These are phyloP conservation scores for Stipa capillata DNA, from an alignment of 176 grass and related monocot species.

Conservation along the genomic window DNA sequence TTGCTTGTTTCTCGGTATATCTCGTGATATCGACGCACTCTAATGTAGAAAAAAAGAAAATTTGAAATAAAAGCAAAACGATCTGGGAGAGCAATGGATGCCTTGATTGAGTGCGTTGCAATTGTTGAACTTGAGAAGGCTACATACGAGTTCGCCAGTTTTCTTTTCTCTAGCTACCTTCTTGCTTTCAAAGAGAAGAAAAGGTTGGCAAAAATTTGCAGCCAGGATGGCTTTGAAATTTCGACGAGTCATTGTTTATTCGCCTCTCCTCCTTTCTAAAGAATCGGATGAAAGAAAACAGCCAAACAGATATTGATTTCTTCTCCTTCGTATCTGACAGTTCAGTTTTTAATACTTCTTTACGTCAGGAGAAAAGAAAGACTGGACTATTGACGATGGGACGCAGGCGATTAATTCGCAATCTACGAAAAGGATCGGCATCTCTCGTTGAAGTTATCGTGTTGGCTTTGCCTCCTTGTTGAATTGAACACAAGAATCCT, in stretches of 20 bases:
- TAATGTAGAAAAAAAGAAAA: not conserved
- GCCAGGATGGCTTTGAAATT: not conserved
- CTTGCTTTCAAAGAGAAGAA: not conserved
- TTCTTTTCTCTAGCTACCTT: not conserved
- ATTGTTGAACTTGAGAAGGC: not conserved
- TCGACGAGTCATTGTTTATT: not conserved
- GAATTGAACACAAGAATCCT: constrained; percentile 6
- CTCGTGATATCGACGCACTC: too few species aligned
- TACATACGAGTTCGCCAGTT: not conserved
- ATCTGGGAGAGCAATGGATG: not conserved
- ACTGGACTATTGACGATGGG: not conserved
- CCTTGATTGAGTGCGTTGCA: not conserved
- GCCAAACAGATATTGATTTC: not conserved
- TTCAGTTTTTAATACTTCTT: not conserved
- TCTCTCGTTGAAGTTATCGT: not conserved
- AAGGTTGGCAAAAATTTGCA: not conserved
- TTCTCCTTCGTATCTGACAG: not conserved
- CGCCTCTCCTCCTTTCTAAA: not conserved
- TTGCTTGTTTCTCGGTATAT: too few species aligned
- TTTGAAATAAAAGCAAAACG: not conserved
- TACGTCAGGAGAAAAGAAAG: too few species aligned
- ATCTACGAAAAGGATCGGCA: constrained; percentile 18
- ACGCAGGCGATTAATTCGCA: not conserved
- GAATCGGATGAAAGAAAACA: not conserved
- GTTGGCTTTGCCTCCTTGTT: constrained; percentile 13